Conservation (phyloP, 257 asterid genomes). For the Solanum virginianum region DNA sequence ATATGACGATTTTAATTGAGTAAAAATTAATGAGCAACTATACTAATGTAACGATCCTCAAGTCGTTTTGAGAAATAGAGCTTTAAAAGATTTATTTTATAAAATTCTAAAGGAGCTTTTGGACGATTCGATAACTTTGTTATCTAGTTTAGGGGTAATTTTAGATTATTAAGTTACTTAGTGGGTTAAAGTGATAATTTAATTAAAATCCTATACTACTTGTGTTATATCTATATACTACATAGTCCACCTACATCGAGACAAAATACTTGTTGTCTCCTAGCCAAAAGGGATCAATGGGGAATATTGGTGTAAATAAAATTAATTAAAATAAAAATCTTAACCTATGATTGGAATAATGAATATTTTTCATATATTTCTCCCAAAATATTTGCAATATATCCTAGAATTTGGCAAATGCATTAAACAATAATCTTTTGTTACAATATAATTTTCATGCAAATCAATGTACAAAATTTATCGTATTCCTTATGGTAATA, state of each 20-base stretch:
- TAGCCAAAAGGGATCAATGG: not conserved
- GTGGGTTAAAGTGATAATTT: too few species aligned
- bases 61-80: too few species aligned
- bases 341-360: not conserved
- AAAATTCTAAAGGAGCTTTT: too few species aligned
- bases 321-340: not conserved
- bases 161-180: too few species aligned
- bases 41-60: not conserved
- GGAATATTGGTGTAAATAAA: not conserved
- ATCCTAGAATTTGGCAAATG: not conserved
- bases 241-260: too few species aligned
- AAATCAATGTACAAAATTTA: not conserved
- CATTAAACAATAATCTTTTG: not conserved
- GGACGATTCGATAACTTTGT: too few species aligned
- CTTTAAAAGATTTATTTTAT: too few species aligned
- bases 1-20: not conserved
- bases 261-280: too few species aligned
- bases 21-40: not conserved
- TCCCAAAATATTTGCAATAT: not conserved
- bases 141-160: too few species aligned
- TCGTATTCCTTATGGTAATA: not conserved
- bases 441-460: not conserved
- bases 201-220: too few species aligned
- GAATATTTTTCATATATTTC: not conserved
- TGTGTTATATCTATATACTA: too few species aligned